These are phyloP conservation scores for Sporothrix euskadiensis DNA, from an alignment of 2,329 filamentous ascomycete species.

Conservation along the genomic window DNA sequence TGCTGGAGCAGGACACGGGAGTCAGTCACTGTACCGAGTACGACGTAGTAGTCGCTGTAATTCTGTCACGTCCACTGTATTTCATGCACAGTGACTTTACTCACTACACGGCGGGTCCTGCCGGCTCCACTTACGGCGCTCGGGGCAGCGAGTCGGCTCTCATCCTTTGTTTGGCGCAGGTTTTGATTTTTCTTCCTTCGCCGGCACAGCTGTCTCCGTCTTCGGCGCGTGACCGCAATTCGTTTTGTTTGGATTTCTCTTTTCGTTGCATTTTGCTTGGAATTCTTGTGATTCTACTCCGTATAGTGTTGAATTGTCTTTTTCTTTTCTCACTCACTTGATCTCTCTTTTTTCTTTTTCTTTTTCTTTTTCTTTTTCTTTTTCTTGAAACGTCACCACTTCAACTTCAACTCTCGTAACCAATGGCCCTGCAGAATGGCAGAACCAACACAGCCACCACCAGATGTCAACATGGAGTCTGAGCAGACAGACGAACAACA, in stretches of 20 bases:
- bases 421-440: not conserved
- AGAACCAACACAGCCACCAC: not conserved
- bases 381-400: too few relatives aligned
- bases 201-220: not conserved
- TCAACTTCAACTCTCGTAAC: not conserved
- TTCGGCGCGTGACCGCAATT: not conserved
- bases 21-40: not conserved
- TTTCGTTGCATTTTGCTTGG: conserved; percentile 36
- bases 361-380: not conserved
- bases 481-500: not conserved
- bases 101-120: not conserved
- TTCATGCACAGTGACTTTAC: not conserved
- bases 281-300: conserved; percentile 36
- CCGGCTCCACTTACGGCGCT: not conserved
- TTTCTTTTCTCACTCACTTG: not conserved
- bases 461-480: not conserved
- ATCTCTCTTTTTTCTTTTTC: not conserved
- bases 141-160: conserved; percentile 6
- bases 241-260: not conserved
- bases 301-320: not conserved
- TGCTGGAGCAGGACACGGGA: too few relatives aligned
- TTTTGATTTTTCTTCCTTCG: not conserved
- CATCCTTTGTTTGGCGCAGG: not conserved
- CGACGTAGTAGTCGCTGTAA: too few relatives aligned
- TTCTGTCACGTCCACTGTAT: not conserved